phyloP scores from a whole-genome alignment of 2,329 filamentous ascomycete genomes.

The Curvularia spicifera region DNA sequence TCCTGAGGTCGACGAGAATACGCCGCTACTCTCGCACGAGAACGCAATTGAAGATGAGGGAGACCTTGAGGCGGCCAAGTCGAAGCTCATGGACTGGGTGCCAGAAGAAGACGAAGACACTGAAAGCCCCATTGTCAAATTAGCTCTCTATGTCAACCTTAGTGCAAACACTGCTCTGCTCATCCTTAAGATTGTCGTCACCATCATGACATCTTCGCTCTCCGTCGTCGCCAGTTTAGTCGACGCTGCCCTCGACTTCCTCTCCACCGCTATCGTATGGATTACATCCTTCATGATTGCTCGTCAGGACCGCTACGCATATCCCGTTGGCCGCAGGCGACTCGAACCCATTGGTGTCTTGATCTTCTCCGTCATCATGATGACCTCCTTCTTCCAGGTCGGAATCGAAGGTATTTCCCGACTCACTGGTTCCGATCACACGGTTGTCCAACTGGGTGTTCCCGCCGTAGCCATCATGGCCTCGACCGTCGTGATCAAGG shows the following conservation, averaged over 20 bases:
- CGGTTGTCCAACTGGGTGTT: slow-evolving; percentile 73
- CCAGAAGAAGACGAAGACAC: slow-evolving; percentile 74
- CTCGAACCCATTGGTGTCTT: slow-evolving; percentile 81
- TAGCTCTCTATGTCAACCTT: slow-evolving; percentile 88
- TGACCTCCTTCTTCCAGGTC: slow-evolving; percentile 82
- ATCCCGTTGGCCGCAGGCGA: slow-evolving; percentile 77
- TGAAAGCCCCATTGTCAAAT: slow-evolving; percentile 75
- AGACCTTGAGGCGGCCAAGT: slow-evolving; percentile 52
- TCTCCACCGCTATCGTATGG: slow-evolving; percentile 83
- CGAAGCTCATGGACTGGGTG: slow-evolving; percentile 71
- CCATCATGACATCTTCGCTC: slow-evolving; percentile 78
- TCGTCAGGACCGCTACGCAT: slow-evolving; percentile 74
- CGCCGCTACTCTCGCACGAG: slow-evolving; percentile 62
- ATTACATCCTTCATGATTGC: slow-evolving; percentile 76
- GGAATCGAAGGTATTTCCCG: slow-evolving; percentile 72
- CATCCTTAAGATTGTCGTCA: slow-evolving; percentile 76
- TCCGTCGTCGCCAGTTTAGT: slow-evolving; percentile 81
- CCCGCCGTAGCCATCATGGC: slow-evolving; percentile 82
- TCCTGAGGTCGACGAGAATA: slow-evolving; percentile 65
- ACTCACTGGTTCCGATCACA: slow-evolving; percentile 66
- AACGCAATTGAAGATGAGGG: slow-evolving; percentile 48
- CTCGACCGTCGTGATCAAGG: slow-evolving; percentile 80
- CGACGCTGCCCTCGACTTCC: slow-evolving; percentile 79
- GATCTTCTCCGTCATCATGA: slow-evolving; percentile 84
- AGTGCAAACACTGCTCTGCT: slow-evolving; percentile 77